phyloP scores from a whole-genome alignment of 2,329 filamentous ascomycete species.

The Sporothrix globosa region DNA sequence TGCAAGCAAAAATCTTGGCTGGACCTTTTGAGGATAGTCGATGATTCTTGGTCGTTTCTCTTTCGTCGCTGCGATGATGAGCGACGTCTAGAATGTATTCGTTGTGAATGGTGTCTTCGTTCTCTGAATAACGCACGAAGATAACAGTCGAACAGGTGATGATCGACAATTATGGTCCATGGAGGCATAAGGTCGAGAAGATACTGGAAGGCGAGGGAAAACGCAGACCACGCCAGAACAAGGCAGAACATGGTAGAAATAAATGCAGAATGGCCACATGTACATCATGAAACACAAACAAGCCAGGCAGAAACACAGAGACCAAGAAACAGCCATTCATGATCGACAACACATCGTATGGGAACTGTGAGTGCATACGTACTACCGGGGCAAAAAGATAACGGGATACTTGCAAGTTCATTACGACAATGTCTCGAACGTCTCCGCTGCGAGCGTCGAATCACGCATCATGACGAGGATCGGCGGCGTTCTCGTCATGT shows the following conservation, averaged over 20 bases:
- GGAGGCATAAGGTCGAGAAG: not conserved
- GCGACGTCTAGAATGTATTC: too few species aligned
- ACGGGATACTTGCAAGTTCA: not conserved
- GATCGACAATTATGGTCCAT: not conserved
- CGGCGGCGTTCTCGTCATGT: too few species aligned
- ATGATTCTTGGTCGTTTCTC: too few species aligned
- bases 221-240: not conserved
- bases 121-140: too few species aligned
- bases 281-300: constrained; percentile 14
- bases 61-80: too few species aligned
- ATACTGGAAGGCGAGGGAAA: not conserved
- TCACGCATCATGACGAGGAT: too few species aligned
- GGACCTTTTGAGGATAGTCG: too few species aligned
- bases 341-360: not conserved
- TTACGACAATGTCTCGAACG: too few species aligned
- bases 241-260: not conserved
- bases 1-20: too few species aligned
- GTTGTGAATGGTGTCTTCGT: too few species aligned
- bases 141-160: not conserved
- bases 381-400: too few species aligned
- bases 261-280: not conserved
- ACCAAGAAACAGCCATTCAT: not conserved
- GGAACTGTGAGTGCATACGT: not conserved
- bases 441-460: too few species aligned
- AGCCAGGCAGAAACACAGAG: not conserved